Evolutionary conservation across 192 early-diverging fungal genomes (phyloP), one percentile per base, ranked within the genome.

Genomic region (Dimargaris cristalligena): DNA sequence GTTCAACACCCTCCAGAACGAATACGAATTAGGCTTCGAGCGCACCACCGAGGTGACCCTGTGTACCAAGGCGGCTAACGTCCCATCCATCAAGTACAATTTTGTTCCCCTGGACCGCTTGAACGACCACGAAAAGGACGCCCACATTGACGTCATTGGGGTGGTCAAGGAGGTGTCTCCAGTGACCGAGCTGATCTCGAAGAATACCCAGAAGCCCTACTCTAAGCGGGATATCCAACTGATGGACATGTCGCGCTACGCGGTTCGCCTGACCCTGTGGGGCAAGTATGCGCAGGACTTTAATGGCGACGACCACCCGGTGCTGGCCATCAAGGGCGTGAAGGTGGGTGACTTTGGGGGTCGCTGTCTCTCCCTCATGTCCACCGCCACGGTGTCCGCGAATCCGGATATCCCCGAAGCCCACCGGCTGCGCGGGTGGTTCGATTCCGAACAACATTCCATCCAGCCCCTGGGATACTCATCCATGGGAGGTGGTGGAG

Each of bases 21-120:
- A 96, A 59, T 99, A 99, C 61, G 95, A 99, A 70, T 70, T 99
- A 41, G 75, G 78, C 3, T 69, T 97, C 44, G 91, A 94, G 28
- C 70, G 78, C 54, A 65, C 63, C 25, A 83, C 88, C 3, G 64
- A 75, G 18, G 75, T 99, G 33, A 73, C 70, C 31, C 69, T 66
- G 67, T 83, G 84, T 62, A 63, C 30, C 38, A 62, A 67, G 33
- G 35, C 49, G 30, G 44, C 48, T 33, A 58, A 51, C 16, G 67
- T 71, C 61, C 72, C 68, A n/a, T 63, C 65, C 54, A 64, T 70
- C 59, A 62, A 70, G 44, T 88, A 74, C 69, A 75, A 85, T 51
- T 85, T 87, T 70, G 75, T 94, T 18, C 68, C 72, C 32, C 75
- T 98, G 22, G 66, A 72, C 28, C 69, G 74, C 29, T 73, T 98